A percentile compares a stretch with the other conserved stretches of the same genome.
Evolutionary conservation across 768 basidiomycete species (phyloP).

Genomic region (Amanita subjunquillea): DNA sequence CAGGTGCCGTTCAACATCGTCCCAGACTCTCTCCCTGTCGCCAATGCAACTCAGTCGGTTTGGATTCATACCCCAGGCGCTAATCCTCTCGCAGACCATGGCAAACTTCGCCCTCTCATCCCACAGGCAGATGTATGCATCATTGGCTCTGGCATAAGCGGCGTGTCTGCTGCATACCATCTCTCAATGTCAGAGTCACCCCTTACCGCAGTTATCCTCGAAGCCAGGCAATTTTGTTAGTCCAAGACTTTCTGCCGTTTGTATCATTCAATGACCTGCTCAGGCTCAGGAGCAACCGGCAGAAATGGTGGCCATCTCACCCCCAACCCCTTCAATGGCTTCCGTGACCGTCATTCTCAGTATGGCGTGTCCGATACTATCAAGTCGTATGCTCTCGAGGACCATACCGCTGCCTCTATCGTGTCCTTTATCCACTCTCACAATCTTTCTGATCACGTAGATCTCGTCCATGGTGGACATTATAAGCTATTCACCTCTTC

Average conservation of each 20-base stretch:
- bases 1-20: constrained; percentile 1
- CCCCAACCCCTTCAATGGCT: constrained; percentile 35
- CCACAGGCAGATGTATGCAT: constrained; percentile 62
- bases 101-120: constrained; percentile 53
- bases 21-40: constrained; percentile 32
- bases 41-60: constrained; percentile 61
- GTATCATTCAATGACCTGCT: neutral
- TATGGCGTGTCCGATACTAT: constrained; percentile 48
- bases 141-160: constrained; percentile 49
- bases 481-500: constrained; percentile 37
- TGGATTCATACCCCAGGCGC: constrained; percentile 52
- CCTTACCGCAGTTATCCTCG: constrained; percentile 54
- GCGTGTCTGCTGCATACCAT: constrained; percentile 50
- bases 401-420: constrained; percentile 39
- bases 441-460: constrained; percentile 38
- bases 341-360: constrained; percentile 21
- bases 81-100: constrained; percentile 58
- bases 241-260: constrained; percentile 8
- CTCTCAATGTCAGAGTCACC: constrained; percentile 28
- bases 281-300: constrained; percentile 77
- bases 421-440: constrained; percentile 35
- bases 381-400: constrained; percentile 44
- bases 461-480: constrained; percentile 52
- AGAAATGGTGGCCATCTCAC: constrained; percentile 74
- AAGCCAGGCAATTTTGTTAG: constrained; percentile 83